Conservation (phyloP, 352 stramenopile species). For the Globisporangium nodosum region DNA sequence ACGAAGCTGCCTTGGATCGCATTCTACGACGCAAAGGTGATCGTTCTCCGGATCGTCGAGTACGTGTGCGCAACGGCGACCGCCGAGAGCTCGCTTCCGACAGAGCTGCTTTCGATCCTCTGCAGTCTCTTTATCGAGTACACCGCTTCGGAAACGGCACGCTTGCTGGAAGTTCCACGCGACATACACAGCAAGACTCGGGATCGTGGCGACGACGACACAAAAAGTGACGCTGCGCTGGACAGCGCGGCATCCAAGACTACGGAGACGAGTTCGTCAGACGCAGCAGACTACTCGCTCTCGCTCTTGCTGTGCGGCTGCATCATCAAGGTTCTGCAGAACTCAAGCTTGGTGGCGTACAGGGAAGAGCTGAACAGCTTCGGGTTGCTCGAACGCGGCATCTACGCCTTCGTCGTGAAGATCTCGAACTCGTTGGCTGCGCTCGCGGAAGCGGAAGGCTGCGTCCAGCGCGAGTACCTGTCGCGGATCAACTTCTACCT, state of each 20-base stretch:
- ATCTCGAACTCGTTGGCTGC: slow-evolving; percentile 34
- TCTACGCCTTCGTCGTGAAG: slow-evolving; percentile 48
- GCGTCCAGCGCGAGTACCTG: slow-evolving; percentile 17
- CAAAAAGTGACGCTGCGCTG: background rate
- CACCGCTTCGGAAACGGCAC: slow-evolving; percentile 23
- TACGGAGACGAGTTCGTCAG: background rate
- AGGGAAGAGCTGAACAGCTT: slow-evolving; percentile 46
- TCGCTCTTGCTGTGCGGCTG: slow-evolving; percentile 50
- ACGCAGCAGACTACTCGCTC: slow-evolving; percentile 6
- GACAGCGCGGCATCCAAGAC: no score
- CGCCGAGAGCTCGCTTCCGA: slow-evolving; percentile 31
- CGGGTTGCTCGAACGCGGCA: slow-evolving; percentile 55
- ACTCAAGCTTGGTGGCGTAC: slow-evolving; percentile 25
- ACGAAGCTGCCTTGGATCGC: slow-evolving; percentile 50
- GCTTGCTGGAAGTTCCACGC: slow-evolving; percentile 13
- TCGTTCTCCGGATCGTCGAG: slow-evolving; percentile 74
- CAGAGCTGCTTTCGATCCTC: slow-evolving; percentile 60
- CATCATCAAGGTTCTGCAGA: slow-evolving; percentile 57
- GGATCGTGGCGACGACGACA: background rate
- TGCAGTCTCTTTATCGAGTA: slow-evolving; percentile 61
- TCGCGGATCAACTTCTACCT: slow-evolving; percentile 29
- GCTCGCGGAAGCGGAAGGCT: slow-evolving; percentile 9
- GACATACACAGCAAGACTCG: background rate
- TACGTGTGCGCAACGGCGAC: slow-evolving; percentile 61
- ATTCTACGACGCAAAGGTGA: slow-evolving; percentile 55